Evolutionary conservation across 768 basidiomycete genomes (phyloP).

Genomic region (Mycena chlorophos): DNA sequence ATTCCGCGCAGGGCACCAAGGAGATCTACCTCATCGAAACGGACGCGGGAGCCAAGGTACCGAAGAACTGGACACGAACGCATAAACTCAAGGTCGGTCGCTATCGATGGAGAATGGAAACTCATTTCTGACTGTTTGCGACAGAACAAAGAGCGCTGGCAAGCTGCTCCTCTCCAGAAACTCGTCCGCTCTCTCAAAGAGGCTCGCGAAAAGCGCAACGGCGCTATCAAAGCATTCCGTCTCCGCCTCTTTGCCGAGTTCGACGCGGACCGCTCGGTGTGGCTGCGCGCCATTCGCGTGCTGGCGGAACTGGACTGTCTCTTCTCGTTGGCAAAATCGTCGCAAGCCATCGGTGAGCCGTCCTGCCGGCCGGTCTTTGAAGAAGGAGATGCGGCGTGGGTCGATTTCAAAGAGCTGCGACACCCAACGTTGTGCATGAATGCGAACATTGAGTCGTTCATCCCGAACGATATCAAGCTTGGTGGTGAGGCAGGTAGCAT

Average conservation of each 20-base stretch:
- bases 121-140: background rate
- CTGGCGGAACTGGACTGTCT: constrained; percentile 97
- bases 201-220: constrained; percentile 83
- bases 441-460: constrained; percentile 68
- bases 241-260: constrained; percentile 78
- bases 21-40: constrained; percentile 91
- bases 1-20: constrained; percentile 85
- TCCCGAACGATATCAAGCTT: constrained; percentile 88
- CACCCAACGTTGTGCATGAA: constrained; percentile 84
- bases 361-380: constrained; percentile 89
- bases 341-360: constrained; percentile 87
- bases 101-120: background rate
- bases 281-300: constrained; percentile 81
- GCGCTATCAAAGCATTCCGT: constrained; percentile 82
- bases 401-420: constrained; percentile 87
- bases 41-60: constrained; percentile 60
- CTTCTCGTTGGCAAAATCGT: constrained; percentile 87
- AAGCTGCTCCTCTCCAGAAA: constrained; percentile 67
- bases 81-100: constrained; percentile 71
- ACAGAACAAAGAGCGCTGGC: constrained; percentile 75
- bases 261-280: constrained; percentile 74
- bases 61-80: constrained; percentile 80
- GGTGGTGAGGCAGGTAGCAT: constrained; percentile 76
- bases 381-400: constrained; percentile 72
- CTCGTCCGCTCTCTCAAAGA: constrained; percentile 87